Base-by-base conservation (phyloP, 495 filamentous ascomycete species). In the Podospora fimiseda region DNA sequence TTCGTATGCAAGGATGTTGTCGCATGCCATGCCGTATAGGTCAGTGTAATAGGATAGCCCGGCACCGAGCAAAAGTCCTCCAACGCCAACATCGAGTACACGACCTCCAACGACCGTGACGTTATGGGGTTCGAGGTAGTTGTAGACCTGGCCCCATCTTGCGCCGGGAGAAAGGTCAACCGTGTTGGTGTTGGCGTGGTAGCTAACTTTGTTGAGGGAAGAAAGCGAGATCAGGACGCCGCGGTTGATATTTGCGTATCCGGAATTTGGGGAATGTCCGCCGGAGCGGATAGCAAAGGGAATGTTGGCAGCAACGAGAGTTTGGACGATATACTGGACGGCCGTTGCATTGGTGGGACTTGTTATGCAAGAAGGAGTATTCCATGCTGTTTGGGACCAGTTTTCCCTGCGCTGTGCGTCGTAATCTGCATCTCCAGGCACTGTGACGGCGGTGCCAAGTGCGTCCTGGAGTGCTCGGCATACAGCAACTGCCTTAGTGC, bases 231-330 rank as follows among this genome's bases (percentile, higher is more conserved):
- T 61, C 2, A 77, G 60, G 1, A 76, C 69, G 0, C 74, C 74
- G 4, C 51, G 30, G 30, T 67, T 56, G 36, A 69, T 70, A 9
- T 64, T 74, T 0, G 66, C 60, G 19, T 63, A 62, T 42, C 61
- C 63, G 0, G 65, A 64, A 24, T 74, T 73, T 1, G 73, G 66
- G 20, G 70, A 71, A 43, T 77, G 74, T 0, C 74, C 74, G 7
- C 74, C 74, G 19, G 69, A 71, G 33, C 72, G 72, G 41, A 77
- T 65, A 14, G 74, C 74, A 40, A 76, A 77, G 13, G 67, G 66
- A 14, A 55, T 47, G 21, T 51, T 27, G 22, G 44, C 39, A 15
- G 13, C 19, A 14, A 51, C 42, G 3, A 59, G 47, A 22, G 58
- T 64, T 11, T 53, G 54, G 19, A 63, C 44, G 27, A 60, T 42